Conservation (phyloP, 495 filamentous ascomycete genomes). For the Astrocystis sublimbata region DNA sequence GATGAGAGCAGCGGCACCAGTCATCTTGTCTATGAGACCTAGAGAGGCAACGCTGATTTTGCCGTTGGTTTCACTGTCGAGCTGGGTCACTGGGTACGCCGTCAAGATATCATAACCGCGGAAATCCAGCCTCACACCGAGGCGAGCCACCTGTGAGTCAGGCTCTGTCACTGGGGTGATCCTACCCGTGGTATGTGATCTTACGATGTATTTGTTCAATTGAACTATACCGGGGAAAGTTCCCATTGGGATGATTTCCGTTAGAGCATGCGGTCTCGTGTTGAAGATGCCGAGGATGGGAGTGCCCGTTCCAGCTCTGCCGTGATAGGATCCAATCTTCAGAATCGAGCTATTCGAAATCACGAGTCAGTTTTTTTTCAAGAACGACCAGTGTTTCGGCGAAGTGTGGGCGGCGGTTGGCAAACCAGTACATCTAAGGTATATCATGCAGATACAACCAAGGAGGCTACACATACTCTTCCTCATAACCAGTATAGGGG, state of each 20-base stretch:
- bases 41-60: slow-evolving; percentile 61
- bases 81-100: slow-evolving; percentile 62
- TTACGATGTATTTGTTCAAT: slow-evolving; percentile 64
- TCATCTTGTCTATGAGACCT: slow-evolving; percentile 86
- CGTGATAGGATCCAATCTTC: slow-evolving; percentile 74
- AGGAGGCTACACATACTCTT: slow-evolving; percentile 38
- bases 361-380: neutral
- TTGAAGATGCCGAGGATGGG: slow-evolving; percentile 87
- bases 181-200: slow-evolving; percentile 68
- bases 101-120: slow-evolving; percentile 82
- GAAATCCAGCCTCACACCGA: slow-evolving; percentile 61
- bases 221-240: slow-evolving; percentile 70
- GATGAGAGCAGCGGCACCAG: slow-evolving; percentile 76
- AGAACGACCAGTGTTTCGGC: neutral
- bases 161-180: slow-evolving; percentile 54
- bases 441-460: neutral
- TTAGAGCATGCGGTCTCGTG: slow-evolving; percentile 54
- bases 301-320: slow-evolving; percentile 63
- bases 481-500: slow-evolving; percentile 72
- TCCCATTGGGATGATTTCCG: slow-evolving; percentile 66
- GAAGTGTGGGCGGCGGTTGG: neutral
- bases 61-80: slow-evolving; percentile 47
- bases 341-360: slow-evolving; percentile 51
- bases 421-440: neutral
- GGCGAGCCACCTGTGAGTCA: slow-evolving; percentile 39